Conservation (phyloP, 306 rosid species). For the Lagenaria siceraria region DNA sequence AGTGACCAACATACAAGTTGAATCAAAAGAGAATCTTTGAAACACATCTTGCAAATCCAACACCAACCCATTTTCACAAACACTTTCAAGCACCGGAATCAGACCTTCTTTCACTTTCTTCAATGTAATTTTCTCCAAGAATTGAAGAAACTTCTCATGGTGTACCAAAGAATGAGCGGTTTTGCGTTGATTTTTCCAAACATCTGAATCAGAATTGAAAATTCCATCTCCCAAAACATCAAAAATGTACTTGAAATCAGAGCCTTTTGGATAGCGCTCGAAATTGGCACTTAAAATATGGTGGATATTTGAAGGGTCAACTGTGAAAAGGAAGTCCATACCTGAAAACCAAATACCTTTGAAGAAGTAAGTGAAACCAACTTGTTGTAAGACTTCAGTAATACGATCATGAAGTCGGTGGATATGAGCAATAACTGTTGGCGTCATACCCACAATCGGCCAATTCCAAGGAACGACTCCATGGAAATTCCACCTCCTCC, state of each 20-base stretch:
- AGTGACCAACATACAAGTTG: constrained; percentile 5
- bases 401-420: constrained; percentile 3
- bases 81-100: constrained; percentile 14
- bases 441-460: no score
- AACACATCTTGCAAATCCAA: constrained; percentile 27
- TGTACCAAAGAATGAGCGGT: constrained; percentile 11
- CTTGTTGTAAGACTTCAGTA: neutral
- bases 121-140: constrained; percentile 10
- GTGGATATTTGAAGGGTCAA: no score
- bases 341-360: no score
- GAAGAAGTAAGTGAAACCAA: constrained; percentile 14
- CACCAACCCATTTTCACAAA: neutral
- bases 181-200: constrained; percentile 19
- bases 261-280: no score
- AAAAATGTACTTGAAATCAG: neutral
- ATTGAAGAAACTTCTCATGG: neutral
- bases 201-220: constrained; percentile 14
- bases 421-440: neutral
- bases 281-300: no score
- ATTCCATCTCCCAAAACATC: constrained; percentile 28
- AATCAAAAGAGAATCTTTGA: constrained; percentile 18
- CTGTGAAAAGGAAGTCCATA: no score
- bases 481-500: no score
- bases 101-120: constrained; percentile 13
- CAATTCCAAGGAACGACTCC: neutral